phyloP scores from a whole-genome alignment of 352 stramenopile genomes.

The Phytophthora kernoviae region DNA sequence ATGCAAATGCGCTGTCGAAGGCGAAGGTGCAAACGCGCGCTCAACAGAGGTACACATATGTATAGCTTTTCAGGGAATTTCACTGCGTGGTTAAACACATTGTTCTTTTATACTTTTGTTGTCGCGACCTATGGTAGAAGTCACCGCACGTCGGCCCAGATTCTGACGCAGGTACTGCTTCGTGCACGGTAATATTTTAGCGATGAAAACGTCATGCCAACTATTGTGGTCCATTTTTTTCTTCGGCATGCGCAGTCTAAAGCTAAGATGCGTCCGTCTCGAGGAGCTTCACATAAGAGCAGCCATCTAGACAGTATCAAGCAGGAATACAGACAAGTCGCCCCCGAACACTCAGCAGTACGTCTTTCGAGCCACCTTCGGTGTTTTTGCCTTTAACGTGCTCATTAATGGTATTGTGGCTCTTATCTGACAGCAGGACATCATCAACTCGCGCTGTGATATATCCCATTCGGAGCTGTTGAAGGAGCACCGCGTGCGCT shows the following conservation, averaged over 20 bases:
- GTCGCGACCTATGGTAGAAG: conserved; percentile 15
- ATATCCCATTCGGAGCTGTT: conserved; percentile 61
- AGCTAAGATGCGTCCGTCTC: conserved; percentile 5
- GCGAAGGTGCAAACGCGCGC: conserved; percentile 12
- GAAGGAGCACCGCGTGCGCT: conserved; percentile 68
- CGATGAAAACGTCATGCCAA: conserved; percentile 1
- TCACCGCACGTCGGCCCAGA: not conserved
- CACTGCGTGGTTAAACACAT: not conserved
- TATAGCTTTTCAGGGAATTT: not conserved
- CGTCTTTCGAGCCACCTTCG: not conserved
- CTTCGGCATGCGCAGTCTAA: conserved; percentile 11
- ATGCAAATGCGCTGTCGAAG: conserved; percentile 17
- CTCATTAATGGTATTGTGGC: conserved; percentile 11
- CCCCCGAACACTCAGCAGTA: conserved; percentile 10
- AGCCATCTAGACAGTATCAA: conserved; percentile 19
- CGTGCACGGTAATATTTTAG: too few relatives aligned
- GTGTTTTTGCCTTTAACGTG: not conserved
- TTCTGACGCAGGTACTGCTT: conserved; percentile 9
- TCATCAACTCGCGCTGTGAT: conserved; percentile 74
- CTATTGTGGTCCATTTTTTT: not conserved
- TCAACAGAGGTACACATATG: conserved; percentile 18
- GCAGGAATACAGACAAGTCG: conserved; percentile 3
- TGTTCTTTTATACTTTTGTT: conserved; percentile 1
- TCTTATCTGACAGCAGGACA: conserved; percentile 38
- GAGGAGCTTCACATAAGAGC: conserved; percentile 26